phyloP scores from a whole-genome alignment of 805 yeast genomes.

The Jamesozyma rosinii region DNA sequence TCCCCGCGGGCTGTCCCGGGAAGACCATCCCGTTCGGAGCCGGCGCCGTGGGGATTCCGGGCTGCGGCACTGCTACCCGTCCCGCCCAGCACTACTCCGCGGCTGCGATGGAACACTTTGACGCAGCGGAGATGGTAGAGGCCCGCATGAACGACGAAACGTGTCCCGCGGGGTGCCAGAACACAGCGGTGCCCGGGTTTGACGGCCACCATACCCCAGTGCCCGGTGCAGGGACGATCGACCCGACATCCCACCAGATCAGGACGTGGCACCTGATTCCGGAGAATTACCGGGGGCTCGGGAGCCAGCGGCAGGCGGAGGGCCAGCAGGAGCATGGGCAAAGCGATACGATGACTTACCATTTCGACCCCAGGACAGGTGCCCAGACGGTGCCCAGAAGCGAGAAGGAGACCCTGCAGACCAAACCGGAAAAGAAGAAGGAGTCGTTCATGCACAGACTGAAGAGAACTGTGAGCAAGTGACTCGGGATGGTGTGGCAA shows the following conservation, averaged over 20 bases:
- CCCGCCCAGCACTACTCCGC: not conserved
- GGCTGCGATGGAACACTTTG: not conserved
- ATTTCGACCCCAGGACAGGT: constrained; percentile 3
- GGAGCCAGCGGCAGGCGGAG: not conserved
- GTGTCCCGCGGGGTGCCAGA: constrained; percentile 5
- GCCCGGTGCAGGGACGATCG: constrained; percentile 12
- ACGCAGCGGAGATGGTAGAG: constrained; percentile 7
- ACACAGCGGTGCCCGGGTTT: constrained; percentile 9
- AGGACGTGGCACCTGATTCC: constrained; percentile 6
- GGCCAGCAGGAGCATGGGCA: not conserved
- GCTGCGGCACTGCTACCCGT: constrained; percentile 8
- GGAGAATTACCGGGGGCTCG: not conserved
- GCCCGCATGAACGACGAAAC: constrained; percentile 11
- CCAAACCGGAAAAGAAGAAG: not conserved
- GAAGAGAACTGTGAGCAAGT: constrained; percentile 4
- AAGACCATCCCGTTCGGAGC: constrained; percentile 2
- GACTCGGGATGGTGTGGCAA: not conserved
- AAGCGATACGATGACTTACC: constrained; percentile 1
- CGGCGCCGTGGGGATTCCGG: constrained; percentile 7
- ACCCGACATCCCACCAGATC: constrained; percentile 4
- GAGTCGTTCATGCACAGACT: not conserved
- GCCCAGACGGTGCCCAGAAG: constrained; percentile 4
- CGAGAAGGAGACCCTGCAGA: not conserved
- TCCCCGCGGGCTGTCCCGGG: constrained; percentile 6
- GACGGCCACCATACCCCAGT: constrained; percentile 10